Conservation (phyloP, 176 grass and related monocot species). For the Musa acuminata region DNA sequence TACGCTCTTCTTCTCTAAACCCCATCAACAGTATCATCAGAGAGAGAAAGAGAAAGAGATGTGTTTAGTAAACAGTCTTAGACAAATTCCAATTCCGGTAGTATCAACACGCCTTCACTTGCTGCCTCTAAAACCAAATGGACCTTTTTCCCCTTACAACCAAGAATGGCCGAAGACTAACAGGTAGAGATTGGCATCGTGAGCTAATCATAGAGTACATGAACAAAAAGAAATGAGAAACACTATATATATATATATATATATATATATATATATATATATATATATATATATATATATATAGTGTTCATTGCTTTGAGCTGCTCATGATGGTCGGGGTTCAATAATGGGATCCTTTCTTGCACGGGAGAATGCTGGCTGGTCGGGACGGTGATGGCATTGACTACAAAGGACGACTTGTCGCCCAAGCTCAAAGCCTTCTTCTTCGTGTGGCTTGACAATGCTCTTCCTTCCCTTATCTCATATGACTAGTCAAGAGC, state of each 20-base stretch:
- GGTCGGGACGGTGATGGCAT: neutral
- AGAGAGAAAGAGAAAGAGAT: neutral
- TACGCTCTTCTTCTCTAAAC: no score
- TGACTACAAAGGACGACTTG: constrained; percentile 8
- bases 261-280: no score
- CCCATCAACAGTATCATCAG: neutral
- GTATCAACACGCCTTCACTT: constrained; percentile 6
- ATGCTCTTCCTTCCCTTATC: neutral
- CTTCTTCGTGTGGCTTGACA: constrained; percentile 7
- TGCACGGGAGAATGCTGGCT: neutral
- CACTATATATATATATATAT: no score
- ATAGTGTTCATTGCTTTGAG: neutral
- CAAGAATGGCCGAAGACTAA: neutral
- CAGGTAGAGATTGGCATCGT: neutral
- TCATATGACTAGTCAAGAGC: no score
- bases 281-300: no score
- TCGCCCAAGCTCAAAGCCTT: constrained; percentile 9
- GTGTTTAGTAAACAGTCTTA: neutral
- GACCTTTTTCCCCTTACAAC: neutral
- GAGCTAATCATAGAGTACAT: neutral
- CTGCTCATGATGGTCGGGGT: no score
- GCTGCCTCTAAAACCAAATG: neutral
- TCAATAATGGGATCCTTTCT: constrained; percentile 14
- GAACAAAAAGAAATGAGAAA: neutral
- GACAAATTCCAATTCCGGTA: neutral